Conservation (phyloP, 129 eudicot genomes). For the sunflower (Helianthus annuus) region HanXRQr2.0-SUNRISE NC_035435.2:173221592-173222091, state of each 20-base stretch:
- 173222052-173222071: constrained; percentile 34
- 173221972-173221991: constrained; percentile 30
- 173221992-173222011: neutral
- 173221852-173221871: constrained; percentile 30
- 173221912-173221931: constrained; percentile 24
- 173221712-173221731: constrained; percentile 39
- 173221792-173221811: constrained; percentile 32
- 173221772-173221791: constrained; percentile 29
- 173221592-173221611: too few relatives aligned
- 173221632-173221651: constrained; percentile 33
- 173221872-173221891: constrained; percentile 45
- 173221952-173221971: neutral
- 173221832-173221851: constrained; percentile 27
- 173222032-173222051: constrained; percentile 38
- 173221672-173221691: constrained; percentile 46
- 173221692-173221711: constrained; percentile 36
- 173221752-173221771: constrained; percentile 29
- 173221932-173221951: neutral
- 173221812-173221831: constrained; percentile 38
- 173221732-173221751: constrained; percentile 46
- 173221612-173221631: too few relatives aligned
- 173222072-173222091: neutral
- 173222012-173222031: constrained; percentile 21
- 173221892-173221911: constrained; percentile 47
- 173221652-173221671: constrained; percentile 39